These are phyloP conservation scores for Torulaspora microellipsoides DNA, from an alignment of 805 yeast genomes.

Conservation along the genomic window DNA sequence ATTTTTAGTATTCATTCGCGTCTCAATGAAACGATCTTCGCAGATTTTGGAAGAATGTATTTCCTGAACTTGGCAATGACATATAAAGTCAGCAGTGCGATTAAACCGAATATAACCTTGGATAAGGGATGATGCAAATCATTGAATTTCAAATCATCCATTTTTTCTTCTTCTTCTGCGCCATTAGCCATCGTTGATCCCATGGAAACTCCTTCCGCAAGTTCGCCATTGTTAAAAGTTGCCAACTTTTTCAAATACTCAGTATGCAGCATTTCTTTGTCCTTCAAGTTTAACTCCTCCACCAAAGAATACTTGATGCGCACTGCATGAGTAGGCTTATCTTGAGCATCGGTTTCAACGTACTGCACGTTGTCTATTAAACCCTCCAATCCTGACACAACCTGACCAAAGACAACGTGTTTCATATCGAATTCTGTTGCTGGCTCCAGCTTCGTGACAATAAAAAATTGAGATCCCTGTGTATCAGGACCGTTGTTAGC, in stretches of 20 bases:
- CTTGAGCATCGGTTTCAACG: conserved; percentile 40
- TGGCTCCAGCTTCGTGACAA: conserved; percentile 51
- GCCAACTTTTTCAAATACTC: conserved; percentile 22
- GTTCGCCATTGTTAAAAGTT: conserved; percentile 29
- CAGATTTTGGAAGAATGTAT: conserved; percentile 10
- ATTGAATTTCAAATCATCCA: conserved; percentile 17
- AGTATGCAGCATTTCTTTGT: conserved; percentile 19
- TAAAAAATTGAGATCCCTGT: conserved; percentile 67
- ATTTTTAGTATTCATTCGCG: conserved; percentile 14
- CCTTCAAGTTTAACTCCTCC: conserved; percentile 25
- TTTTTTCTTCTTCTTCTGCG: conserved; percentile 13
- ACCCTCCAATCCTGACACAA: conserved; percentile 56
- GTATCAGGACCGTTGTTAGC: conserved; percentile 66
- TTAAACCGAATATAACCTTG: conserved; percentile 18
- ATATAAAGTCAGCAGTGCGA: conserved; percentile 13
- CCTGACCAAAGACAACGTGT: conserved; percentile 79
- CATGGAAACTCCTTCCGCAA: conserved; percentile 25
- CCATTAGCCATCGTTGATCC: conserved; percentile 5
- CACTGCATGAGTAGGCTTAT: conserved; percentile 42
- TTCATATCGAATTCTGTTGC: conserved; percentile 48
- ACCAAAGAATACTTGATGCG: conserved; percentile 36
- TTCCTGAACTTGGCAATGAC: conserved; percentile 14
- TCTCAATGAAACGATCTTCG: conserved; percentile 27
- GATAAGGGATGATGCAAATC: conserved; percentile 22
- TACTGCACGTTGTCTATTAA: conserved; percentile 57